Conservation (phyloP, 2,329 filamentous ascomycete genomes). For the Botrytis galanthina region DNA sequence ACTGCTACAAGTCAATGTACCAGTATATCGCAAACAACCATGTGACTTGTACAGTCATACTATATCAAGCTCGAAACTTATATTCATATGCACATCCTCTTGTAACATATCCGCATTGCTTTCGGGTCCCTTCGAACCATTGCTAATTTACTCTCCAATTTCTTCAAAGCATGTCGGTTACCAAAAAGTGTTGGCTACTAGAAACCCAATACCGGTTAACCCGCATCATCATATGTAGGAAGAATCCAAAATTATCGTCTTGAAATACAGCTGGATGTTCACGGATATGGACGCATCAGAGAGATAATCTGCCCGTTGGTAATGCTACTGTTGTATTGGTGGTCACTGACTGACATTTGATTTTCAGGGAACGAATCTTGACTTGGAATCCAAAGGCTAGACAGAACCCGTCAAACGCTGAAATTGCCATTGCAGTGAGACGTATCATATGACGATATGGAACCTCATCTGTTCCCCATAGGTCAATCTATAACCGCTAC, state of each 20-base stretch:
- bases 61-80: not conserved
- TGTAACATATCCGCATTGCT: not conserved
- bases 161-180: conserved; percentile 1
- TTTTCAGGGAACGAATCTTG: not conserved
- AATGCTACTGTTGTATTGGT: conserved; percentile 1
- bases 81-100: not conserved
- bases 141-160: not conserved
- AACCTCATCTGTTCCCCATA: not conserved
- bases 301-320: not conserved
- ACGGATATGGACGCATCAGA: not conserved
- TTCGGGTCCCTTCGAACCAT: not conserved
- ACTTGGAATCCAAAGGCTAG: not conserved
- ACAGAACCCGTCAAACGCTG: not conserved
- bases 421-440: not conserved
- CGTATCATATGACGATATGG: conserved; percentile 9
- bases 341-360: not conserved
- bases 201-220: not conserved
- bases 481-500: not conserved
- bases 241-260: not conserved
- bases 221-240: not conserved
- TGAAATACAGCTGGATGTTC: not conserved
- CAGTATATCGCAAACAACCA: not conserved
- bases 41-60: not conserved
- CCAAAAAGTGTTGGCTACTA: not conserved
- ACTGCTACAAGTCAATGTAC: not conserved